Evolutionary conservation across 331 rosid species (phyloP).

Genomic region (Phaseolus coccineus): DNA sequence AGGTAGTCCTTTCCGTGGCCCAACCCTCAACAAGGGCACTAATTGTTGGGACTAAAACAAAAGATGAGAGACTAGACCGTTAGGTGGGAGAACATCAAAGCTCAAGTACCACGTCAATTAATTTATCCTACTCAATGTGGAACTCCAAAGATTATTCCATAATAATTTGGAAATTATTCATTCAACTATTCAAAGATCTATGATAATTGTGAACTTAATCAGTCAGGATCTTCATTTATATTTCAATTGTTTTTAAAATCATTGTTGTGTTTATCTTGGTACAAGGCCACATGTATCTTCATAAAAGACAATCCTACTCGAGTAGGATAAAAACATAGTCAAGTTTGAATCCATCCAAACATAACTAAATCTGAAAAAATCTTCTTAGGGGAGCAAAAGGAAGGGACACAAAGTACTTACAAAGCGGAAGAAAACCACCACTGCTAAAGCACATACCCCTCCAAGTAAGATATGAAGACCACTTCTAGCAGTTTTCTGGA

Average conservation of each 20-base stretch:
- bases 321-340: not conserved
- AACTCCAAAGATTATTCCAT: not conserved
- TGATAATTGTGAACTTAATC: slow-evolving; percentile 14
- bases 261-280: not conserved
- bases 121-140: too few species aligned
- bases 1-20: too few species aligned
- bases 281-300: not conserved
- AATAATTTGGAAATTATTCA: slow-evolving; percentile 32
- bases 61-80: too few species aligned
- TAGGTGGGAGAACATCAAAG: too few species aligned
- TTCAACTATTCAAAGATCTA: not conserved
- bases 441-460: slow-evolving; percentile 93
- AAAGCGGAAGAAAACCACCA: slow-evolving; percentile 94
- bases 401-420: slow-evolving; percentile 61
- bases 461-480: slow-evolving; percentile 98
- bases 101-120: too few species aligned
- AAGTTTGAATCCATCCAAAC: slow-evolving; percentile 37
- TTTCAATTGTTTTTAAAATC: slow-evolving; percentile 30
- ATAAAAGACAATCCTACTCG: not conserved
- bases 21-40: too few species aligned
- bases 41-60: too few species aligned
- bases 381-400: slow-evolving; percentile 37
- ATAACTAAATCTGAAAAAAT: slow-evolving; percentile 29
- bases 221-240: slow-evolving; percentile 29
- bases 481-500: slow-evolving; percentile 91